phyloP scores from a whole-genome alignment of 169 alveolate species.

The Plasmodium reichenowi region DNA sequence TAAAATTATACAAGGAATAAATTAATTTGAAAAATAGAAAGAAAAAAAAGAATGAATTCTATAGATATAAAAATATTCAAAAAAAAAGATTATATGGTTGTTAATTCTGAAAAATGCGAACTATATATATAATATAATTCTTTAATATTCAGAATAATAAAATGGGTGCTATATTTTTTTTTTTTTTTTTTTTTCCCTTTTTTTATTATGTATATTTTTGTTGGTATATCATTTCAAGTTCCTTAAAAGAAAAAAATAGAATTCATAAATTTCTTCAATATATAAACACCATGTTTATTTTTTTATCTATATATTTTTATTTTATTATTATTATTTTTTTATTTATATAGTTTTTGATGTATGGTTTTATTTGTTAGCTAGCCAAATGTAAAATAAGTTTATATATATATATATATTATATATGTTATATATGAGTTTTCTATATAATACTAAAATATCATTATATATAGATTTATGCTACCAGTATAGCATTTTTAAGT shows the following conservation, averaged over 20 bases:
- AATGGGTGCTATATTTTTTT: too few species aligned
- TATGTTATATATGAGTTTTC: too few species aligned
- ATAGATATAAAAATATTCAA: neutral
- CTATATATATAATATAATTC: too few species aligned
- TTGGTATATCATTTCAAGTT: neutral
- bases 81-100: too few species aligned
- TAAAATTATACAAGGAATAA: too few species aligned
- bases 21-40: neutral
- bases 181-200: neutral
- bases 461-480: too few species aligned
- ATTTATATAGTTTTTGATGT: neutral
- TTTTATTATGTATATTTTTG: neutral
- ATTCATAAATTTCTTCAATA: neutral
- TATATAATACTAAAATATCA: too few species aligned
- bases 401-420: slow-evolving; percentile 3
- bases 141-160: too few species aligned
- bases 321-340: neutral
- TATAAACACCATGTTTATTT: too few species aligned
- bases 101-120: too few species aligned
- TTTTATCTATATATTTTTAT: too few species aligned
- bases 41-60: neutral
- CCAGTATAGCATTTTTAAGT: too few species aligned
- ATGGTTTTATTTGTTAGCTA: slow-evolving; percentile 1
- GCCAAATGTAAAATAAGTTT: neutral
- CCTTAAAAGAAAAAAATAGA: neutral